Conservation (phyloP, 768 basidiomycete genomes). For the Pisolithus tinctorius region DNA sequence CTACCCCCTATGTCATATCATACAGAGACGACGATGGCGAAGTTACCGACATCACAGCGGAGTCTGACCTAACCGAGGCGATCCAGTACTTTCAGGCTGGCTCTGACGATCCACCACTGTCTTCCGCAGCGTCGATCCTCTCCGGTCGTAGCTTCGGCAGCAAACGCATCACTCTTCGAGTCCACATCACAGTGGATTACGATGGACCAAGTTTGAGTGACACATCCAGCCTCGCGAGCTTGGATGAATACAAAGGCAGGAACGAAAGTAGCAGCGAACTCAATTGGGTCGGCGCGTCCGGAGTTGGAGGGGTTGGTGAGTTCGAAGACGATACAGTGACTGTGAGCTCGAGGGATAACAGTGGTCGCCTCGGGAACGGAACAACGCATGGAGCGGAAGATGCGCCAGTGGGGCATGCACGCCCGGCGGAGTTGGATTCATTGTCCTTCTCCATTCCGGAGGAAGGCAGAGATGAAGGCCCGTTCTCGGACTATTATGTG, state of each 20-base stretch:
- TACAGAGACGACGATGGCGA: conserved; percentile 91
- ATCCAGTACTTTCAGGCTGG: conserved; percentile 81
- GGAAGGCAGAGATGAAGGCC: conserved; percentile 7
- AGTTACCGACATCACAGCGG: conserved; percentile 57
- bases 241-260: conserved; percentile 61
- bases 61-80: conserved; percentile 77
- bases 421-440: neutral
- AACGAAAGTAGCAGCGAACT: conserved; percentile 48
- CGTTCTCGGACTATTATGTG: conserved; percentile 26
- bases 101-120: conserved; percentile 60
- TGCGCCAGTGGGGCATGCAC: neutral
- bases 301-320: conserved; percentile 33
- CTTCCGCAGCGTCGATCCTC: conserved; percentile 68
- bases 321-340: conserved; percentile 71
- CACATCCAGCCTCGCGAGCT: conserved; percentile 71
- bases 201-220: conserved; percentile 90
- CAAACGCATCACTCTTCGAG: conserved; percentile 68
- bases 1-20: conserved; percentile 62
- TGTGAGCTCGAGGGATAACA: conserved; percentile 62
- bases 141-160: conserved; percentile 58
- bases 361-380: conserved; percentile 11
- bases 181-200: conserved; percentile 79
- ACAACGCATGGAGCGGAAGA: neutral
- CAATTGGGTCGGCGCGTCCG: conserved; percentile 42
- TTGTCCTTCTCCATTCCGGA: conserved; percentile 4